Evolutionary conservation across 1,284 basidiomycete species (phyloP).

Genomic region (Cutaneotrichosporon cyanovorans): DNA sequence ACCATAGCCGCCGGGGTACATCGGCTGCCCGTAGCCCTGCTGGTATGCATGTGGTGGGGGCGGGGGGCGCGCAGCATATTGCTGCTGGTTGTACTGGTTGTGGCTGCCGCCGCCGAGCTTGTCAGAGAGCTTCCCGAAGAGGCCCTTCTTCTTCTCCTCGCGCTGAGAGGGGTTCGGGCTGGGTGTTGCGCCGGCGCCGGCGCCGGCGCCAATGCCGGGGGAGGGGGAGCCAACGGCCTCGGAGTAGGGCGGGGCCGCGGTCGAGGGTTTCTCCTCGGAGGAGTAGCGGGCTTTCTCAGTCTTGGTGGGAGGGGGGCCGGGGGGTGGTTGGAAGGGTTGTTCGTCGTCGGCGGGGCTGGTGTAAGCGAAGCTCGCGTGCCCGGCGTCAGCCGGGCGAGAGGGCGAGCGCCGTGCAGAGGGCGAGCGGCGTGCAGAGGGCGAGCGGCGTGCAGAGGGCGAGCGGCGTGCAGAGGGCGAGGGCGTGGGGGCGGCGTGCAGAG

Average conservation of each 20-base stretch:
- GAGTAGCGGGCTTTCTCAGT: slow-evolving; percentile 10
- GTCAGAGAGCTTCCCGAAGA: slow-evolving; percentile 33
- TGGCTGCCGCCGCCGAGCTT: slow-evolving; percentile 23
- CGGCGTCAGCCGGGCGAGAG: neutral
- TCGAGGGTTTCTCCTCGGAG: neutral
- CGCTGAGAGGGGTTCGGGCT: neutral
- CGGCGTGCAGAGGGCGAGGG: too few species aligned
- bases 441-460: too few species aligned
- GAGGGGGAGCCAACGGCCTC: too few species aligned
- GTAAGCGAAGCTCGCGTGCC: neutral
- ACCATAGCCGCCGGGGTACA: slow-evolving; percentile 3
- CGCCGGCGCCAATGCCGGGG: too few species aligned
- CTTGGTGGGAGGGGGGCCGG: slow-evolving; percentile 35
- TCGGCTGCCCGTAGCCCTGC: slow-evolving; percentile 6
- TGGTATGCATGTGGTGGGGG: slow-evolving; percentile 2
- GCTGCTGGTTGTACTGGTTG: slow-evolving; percentile 22
- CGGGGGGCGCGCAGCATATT: slow-evolving; percentile 15
- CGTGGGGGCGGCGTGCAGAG: too few species aligned
- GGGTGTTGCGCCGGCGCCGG: neutral
- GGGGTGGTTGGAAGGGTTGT: slow-evolving; percentile 31
- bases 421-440: too few species aligned
- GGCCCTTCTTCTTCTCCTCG: slow-evolving; percentile 25
- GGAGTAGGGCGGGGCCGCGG: too few species aligned
- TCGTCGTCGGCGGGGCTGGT: slow-evolving; percentile 40
- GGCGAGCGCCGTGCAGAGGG: neutral